phyloP scores from a whole-genome alignment of 768 basidiomycete genomes.

The Lentinula boryana region DNA sequence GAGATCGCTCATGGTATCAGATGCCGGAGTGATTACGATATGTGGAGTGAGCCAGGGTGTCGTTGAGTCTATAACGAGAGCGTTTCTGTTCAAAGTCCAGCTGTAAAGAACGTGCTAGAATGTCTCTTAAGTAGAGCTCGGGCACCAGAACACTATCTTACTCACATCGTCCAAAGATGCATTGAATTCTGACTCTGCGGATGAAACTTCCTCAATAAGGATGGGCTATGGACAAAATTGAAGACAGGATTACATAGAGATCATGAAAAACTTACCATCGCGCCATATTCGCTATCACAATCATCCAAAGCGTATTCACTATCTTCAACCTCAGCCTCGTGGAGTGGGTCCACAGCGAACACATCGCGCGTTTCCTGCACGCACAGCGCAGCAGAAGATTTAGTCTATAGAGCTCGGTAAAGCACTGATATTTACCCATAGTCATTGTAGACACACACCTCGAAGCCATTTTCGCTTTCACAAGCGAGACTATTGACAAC shows the following conservation, averaged over 20 bases:
- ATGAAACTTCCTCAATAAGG: neutral
- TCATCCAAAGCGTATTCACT: neutral
- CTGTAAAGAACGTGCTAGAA: neutral
- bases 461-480: neutral
- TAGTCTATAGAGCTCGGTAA: neutral
- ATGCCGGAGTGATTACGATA: slow-evolving; percentile 47
- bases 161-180: neutral
- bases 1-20: slow-evolving; percentile 29
- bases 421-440: neutral
- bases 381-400: neutral
- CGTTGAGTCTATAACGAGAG: slow-evolving; percentile 37
- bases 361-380: slow-evolving; percentile 2
- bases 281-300: neutral
- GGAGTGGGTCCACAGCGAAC: neutral
- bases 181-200: neutral
- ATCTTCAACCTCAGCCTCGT: neutral
- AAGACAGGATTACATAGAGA: neutral
- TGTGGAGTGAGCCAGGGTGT: slow-evolving; percentile 36
- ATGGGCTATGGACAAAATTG: neutral
- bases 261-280: neutral
- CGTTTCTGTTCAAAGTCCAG: neutral
- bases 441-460: neutral
- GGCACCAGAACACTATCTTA: neutral
- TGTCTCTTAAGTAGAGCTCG: neutral
- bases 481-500: neutral